phyloP scores from a whole-genome alignment of 768 basidiomycete species.

The Trametes gibbosa region DNA sequence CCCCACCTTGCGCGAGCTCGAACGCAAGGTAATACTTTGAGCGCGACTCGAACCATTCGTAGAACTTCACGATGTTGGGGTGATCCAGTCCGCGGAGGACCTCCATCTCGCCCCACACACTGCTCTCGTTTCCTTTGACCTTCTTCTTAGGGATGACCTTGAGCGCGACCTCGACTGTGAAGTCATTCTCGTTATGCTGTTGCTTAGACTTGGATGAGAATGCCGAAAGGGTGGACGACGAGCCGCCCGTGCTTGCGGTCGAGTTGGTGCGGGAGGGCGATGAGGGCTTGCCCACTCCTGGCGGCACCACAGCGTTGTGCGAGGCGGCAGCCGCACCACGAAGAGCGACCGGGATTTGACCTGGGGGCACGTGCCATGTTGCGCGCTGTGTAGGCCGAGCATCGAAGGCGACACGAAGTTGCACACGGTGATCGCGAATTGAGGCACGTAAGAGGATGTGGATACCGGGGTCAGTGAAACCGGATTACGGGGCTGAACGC shows the following conservation, averaged over 20 bases:
- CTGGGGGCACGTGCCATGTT: conserved; percentile 73
- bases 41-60: conserved; percentile 94
- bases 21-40: conserved; percentile 95
- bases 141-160: conserved; percentile 96
- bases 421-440: neutral
- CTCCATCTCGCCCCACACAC: conserved; percentile 93
- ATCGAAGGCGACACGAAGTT: neutral
- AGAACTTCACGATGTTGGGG: conserved; percentile 93
- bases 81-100: conserved; percentile 88
- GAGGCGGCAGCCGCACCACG: conserved; percentile 51
- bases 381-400: conserved; percentile 45
- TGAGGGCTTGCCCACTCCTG: neutral
- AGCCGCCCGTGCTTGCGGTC: conserved; percentile 10
- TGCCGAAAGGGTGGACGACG: conserved; percentile 12
- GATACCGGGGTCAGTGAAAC: neutral
- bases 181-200: conserved; percentile 1
- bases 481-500: too few species aligned
- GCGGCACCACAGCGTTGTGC: neutral
- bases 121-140: conserved; percentile 85
- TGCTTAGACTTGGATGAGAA: conserved; percentile 14
- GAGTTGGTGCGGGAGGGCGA: conserved; percentile 14
- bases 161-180: conserved; percentile 71
- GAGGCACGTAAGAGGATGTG: too few species aligned
- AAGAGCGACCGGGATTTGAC: conserved; percentile 53
- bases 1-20: conserved; percentile 91